phyloP scores from a whole-genome alignment of 495 filamentous ascomycete genomes.

The Hyaloscypha bicolor region DNA sequence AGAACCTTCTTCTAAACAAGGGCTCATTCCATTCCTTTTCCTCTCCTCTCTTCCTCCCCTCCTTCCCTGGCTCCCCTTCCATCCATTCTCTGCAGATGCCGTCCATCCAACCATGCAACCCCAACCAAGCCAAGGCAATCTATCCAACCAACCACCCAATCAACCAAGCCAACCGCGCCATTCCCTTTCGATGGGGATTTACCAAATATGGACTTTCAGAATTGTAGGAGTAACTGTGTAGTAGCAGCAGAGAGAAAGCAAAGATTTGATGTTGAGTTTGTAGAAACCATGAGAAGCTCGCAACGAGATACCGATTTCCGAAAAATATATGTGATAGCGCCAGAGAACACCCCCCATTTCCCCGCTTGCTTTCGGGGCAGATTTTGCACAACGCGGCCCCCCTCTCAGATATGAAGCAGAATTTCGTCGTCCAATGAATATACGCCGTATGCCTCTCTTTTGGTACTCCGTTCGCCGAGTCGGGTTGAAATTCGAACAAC shows the following conservation, averaged over 20 bases:
- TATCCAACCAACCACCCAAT: neutral
- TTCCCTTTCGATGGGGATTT: slow-evolving; percentile 3
- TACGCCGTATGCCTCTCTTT: slow-evolving; percentile 37
- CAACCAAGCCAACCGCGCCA: neutral
- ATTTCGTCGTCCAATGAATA: slow-evolving; percentile 18
- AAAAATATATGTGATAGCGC: slow-evolving; percentile 13
- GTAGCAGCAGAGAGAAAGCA: slow-evolving; percentile 8
- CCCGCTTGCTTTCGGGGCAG: slow-evolving; percentile 4
- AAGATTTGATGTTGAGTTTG: neutral
- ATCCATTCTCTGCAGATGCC: slow-evolving; percentile 2
- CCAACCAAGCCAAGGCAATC: neutral
- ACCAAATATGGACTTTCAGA: slow-evolving; percentile 25
- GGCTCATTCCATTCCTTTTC: neutral
- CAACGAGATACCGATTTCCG: slow-evolving; percentile 4
- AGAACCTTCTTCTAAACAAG: neutral
- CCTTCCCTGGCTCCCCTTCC: neutral
- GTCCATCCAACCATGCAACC: neutral
- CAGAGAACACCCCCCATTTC: slow-evolving; percentile 1
- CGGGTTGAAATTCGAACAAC: slow-evolving; percentile 28
- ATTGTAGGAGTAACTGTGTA: slow-evolving; percentile 15
- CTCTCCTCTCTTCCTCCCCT: neutral
- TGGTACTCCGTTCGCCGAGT: slow-evolving; percentile 36
- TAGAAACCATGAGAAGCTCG: slow-evolving; percentile 7
- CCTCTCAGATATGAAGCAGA: neutral
- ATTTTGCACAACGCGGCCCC: neutral